Conservation (phyloP, 306 rosid species). For the Ammopiptanthus mongolicus region DNA sequence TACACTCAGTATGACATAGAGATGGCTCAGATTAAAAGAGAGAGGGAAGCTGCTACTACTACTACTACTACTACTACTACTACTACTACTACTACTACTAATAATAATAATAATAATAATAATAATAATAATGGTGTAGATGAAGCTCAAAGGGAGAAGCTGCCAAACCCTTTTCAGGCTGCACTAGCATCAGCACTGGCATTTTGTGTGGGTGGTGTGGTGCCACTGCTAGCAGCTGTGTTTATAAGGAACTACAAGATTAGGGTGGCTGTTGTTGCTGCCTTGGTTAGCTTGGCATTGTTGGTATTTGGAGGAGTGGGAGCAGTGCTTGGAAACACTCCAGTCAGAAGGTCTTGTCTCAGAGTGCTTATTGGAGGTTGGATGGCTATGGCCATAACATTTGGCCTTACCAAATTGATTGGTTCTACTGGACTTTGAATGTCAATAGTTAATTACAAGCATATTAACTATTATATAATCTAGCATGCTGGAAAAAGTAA, state of each 20-base stretch:
- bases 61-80: too few species aligned
- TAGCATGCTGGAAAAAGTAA: too few species aligned
- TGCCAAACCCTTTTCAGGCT: constrained; percentile 64
- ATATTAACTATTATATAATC: too few species aligned
- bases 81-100: too few species aligned
- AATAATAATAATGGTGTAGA: background rate
- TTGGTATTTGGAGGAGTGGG: constrained; percentile 53
- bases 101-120: background rate
- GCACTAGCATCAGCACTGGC: constrained; percentile 68
- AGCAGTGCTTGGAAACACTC: constrained; percentile 51
- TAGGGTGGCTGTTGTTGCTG: constrained; percentile 45
- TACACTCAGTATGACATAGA: constrained; percentile 72
- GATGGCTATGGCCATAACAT: constrained; percentile 72
- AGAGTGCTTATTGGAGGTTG: constrained; percentile 68
- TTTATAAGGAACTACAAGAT: constrained; percentile 35
- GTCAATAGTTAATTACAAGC: background rate
- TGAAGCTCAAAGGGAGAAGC: constrained; percentile 28
- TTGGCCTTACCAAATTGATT: constrained; percentile 59
- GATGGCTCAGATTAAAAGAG: constrained; percentile 40
- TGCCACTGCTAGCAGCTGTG: constrained; percentile 58
- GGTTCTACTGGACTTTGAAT: constrained; percentile 30
- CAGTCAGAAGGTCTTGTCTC: constrained; percentile 42
- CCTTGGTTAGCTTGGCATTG: constrained; percentile 41
- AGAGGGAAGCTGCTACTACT: background rate
- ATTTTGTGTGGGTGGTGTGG: constrained; percentile 51